Evolutionary conservation across 129 eudicot species (phyloP).

Genomic region (Chrysanthemum seticuspe): DNA sequence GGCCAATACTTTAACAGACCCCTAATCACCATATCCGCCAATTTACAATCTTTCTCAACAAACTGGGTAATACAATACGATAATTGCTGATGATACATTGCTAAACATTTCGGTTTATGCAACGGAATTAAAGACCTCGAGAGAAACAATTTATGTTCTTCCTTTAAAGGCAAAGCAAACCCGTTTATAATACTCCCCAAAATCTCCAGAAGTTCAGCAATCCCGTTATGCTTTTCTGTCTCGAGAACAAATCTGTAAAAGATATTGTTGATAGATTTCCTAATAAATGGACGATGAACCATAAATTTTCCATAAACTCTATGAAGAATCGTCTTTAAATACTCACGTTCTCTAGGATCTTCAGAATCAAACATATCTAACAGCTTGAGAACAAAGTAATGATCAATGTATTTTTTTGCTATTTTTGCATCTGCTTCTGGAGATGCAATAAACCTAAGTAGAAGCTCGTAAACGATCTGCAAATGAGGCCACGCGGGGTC

Average conservation of each 20-base stretch:
- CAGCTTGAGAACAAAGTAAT: conserved; percentile 66
- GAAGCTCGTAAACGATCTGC: conserved; percentile 76
- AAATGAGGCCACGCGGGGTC: conserved; percentile 94
- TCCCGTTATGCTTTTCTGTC: conserved; percentile 77
- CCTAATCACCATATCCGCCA: conserved; percentile 78
- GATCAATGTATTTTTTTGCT: conserved; percentile 69
- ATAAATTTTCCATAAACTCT: conserved; percentile 84
- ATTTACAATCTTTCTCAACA: conserved; percentile 83
- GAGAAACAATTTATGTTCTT: conserved; percentile 83
- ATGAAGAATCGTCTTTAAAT: conserved; percentile 75
- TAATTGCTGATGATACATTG: conserved; percentile 78
- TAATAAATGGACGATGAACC: conserved; percentile 79
- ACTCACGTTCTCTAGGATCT: conserved; percentile 88
- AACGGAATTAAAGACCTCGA: conserved; percentile 67
- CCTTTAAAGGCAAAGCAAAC: conserved; percentile 81
- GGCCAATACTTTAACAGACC: conserved; percentile 88
- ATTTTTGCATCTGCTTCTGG: conserved; percentile 72
- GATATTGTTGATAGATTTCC: conserved; percentile 78
- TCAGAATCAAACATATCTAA: conserved; percentile 83
- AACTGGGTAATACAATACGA: conserved; percentile 75
- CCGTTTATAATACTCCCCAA: conserved; percentile 82
- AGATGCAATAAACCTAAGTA: conserved; percentile 78
- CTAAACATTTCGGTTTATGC: conserved; percentile 76
- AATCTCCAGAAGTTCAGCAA: conserved; percentile 82
- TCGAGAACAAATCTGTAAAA: conserved; percentile 66